Evolutionary conservation across 202 grass and related monocot species (phyloP).

Genomic region (Bolboschoenoplectus hybrid): DNA sequence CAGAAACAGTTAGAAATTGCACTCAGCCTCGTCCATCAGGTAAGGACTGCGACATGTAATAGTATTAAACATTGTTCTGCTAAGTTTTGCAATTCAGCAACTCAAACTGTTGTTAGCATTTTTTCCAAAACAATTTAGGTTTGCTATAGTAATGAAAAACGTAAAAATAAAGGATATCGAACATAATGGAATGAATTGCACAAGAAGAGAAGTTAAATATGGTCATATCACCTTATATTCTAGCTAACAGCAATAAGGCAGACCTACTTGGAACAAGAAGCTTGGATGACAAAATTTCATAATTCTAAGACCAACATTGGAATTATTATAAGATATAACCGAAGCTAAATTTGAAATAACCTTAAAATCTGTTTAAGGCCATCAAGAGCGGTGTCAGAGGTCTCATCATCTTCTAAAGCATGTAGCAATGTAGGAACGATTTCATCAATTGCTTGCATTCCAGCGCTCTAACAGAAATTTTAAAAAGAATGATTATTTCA

Average conservation of each 20-base stretch:
- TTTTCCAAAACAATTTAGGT: neutral
- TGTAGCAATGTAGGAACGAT: constrained; percentile 91
- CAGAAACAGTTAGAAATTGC: constrained; percentile 24
- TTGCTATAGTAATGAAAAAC: neutral
- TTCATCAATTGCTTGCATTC: constrained; percentile 98
- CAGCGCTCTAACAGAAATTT: constrained; percentile 73
- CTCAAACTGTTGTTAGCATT: neutral
- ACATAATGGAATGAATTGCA: neutral
- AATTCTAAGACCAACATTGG: neutral
- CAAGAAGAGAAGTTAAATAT: neutral
- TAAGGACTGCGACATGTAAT: neutral
- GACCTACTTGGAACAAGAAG: no score
- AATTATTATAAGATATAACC: constrained; percentile 23
- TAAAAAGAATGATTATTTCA: constrained; percentile 13
- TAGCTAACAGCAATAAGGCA: constrained; percentile 10
- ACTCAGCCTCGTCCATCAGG: neutral
- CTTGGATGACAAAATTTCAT: constrained; percentile 11
- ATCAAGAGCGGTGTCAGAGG: constrained; percentile 95
- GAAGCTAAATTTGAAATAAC: constrained; percentile 39
- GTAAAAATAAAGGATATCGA: neutral
- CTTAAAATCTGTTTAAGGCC: constrained; percentile 99
- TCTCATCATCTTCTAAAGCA: constrained; percentile 88
- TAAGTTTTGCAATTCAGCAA: neutral
- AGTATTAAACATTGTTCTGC: neutral
- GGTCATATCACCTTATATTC: neutral